A percentile compares a stretch with the other conserved stretches of the same genome.
These are phyloP conservation scores for Zymoseptoria ardabiliae DNA, from an alignment of 2,329 filamentous ascomycete species.

Conservation along the genomic window DNA sequence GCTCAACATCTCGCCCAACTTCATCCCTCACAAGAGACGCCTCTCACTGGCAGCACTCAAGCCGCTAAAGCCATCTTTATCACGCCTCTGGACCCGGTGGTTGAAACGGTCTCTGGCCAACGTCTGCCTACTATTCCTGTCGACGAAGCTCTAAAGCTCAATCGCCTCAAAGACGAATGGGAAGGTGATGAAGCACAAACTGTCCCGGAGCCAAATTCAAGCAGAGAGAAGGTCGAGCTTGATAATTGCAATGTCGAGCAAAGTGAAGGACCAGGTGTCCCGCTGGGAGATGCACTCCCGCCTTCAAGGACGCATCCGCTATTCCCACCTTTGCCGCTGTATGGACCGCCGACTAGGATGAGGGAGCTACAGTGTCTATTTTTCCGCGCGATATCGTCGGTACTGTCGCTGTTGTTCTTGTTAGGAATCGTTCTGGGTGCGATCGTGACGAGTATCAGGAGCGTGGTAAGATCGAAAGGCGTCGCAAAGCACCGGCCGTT, in stretches of 20 bases:
- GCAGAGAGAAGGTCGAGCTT: not conserved
- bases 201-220: constrained; percentile 21
- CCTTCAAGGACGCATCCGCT: constrained; percentile 68
- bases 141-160: constrained; percentile 63
- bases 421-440: constrained; percentile 68
- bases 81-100: constrained; percentile 64
- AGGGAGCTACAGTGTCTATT: constrained; percentile 57
- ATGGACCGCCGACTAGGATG: constrained; percentile 64
- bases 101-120: constrained; percentile 60
- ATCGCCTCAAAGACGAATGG: constrained; percentile 50
- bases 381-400: constrained; percentile 62
- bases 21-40: constrained; percentile 34
- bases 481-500: constrained; percentile 59
- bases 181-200: constrained; percentile 32
- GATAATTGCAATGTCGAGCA: constrained; percentile 26
- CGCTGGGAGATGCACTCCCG: constrained; percentile 43
- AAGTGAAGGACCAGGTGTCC: constrained; percentile 36
- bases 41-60: constrained; percentile 40
- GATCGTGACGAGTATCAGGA: constrained; percentile 57
- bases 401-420: constrained; percentile 72
- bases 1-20: constrained; percentile 43
- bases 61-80: constrained; percentile 55
- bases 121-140: constrained; percentile 62
- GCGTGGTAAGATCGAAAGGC: constrained; percentile 50
- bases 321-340: constrained; percentile 77